A percentile compares a stretch with the other conserved stretches of the same genome.
Evolutionary conservation across 2,329 filamentous ascomycete species (phyloP).

Genomic region (Monosporascus sp.): DNA sequence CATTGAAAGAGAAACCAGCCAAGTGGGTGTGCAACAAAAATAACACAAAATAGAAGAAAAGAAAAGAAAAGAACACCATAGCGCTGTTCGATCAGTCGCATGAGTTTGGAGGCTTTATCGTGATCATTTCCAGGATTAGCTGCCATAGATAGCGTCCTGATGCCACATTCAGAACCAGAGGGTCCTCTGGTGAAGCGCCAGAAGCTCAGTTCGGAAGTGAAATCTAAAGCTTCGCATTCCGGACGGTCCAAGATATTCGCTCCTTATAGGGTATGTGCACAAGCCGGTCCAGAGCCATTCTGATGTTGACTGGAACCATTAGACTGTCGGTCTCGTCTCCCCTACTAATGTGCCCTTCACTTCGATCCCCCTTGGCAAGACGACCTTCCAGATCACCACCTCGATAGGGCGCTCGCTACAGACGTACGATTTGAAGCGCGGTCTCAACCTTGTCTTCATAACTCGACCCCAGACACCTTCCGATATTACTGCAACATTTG

Average conservation of each 20-base stretch:
- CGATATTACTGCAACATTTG: conserved; percentile 77
- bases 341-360: conserved; percentile 89
- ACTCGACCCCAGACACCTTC: conserved; percentile 84
- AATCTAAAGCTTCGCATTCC: conserved; percentile 32
- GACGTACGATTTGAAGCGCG: conserved; percentile 89
- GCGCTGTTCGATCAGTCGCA: background rate
- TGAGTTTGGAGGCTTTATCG: background rate
- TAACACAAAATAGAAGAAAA: background rate
- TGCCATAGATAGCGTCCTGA: conserved; percentile 24
- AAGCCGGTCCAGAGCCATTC: background rate
- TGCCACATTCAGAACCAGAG: conserved; percentile 55
- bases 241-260: conserved; percentile 79
- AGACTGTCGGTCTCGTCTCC: conserved; percentile 92
- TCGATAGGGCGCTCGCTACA: conserved; percentile 86
- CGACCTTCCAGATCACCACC: conserved; percentile 95
- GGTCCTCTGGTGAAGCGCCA: conserved; percentile 71
- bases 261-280: conserved; percentile 68
- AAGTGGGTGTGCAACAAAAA: background rate
- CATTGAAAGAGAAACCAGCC: no score
- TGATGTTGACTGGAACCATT: conserved; percentile 6
- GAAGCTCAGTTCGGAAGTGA: conserved; percentile 49
- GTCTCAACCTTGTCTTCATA: conserved; percentile 88
- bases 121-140: background rate
- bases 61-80: conserved; percentile 5
- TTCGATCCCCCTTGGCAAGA: conserved; percentile 81